Evolutionary conservation across 2,329 filamentous ascomycete genomes (phyloP).

Genomic region (Blastomyces silverae): DNA sequence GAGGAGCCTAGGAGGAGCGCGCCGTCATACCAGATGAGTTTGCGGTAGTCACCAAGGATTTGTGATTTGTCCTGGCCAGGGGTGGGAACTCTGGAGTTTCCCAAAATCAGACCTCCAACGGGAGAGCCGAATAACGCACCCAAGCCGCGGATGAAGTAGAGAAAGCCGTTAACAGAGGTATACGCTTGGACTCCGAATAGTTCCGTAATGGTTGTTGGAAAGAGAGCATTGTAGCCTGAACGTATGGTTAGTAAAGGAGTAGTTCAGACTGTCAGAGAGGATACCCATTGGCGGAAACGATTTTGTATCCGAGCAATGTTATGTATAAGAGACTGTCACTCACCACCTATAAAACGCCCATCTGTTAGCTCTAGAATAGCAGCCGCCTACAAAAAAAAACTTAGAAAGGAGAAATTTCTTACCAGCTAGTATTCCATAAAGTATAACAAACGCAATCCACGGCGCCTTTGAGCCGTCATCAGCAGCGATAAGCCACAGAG

Average conservation of each 20-base stretch:
- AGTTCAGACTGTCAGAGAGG: neutral
- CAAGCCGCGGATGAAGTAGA: slow-evolving; percentile 38
- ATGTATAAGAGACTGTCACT: neutral
- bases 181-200: slow-evolving; percentile 38
- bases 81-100: slow-evolving; percentile 14
- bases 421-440: slow-evolving; percentile 20
- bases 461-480: slow-evolving; percentile 13
- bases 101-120: slow-evolving; percentile 26
- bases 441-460: slow-evolving; percentile 18
- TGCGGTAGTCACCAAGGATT: slow-evolving; percentile 12
- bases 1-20: slow-evolving; percentile 24
- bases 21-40: slow-evolving; percentile 26
- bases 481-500: slow-evolving; percentile 25
- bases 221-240: slow-evolving; percentile 27
- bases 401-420: neutral
- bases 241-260: neutral
- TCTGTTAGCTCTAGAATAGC: slow-evolving; percentile 3
- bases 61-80: slow-evolving; percentile 13
- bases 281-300: neutral
- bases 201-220: slow-evolving; percentile 37
- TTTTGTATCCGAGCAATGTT: neutral
- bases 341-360: slow-evolving; percentile 1
- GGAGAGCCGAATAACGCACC: slow-evolving; percentile 37
- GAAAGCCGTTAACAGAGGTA: slow-evolving; percentile 35
- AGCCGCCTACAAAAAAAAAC: neutral